Base-by-base conservation (phyloP, 148 eudicot species). In the Linanthus parryae region DNA sequence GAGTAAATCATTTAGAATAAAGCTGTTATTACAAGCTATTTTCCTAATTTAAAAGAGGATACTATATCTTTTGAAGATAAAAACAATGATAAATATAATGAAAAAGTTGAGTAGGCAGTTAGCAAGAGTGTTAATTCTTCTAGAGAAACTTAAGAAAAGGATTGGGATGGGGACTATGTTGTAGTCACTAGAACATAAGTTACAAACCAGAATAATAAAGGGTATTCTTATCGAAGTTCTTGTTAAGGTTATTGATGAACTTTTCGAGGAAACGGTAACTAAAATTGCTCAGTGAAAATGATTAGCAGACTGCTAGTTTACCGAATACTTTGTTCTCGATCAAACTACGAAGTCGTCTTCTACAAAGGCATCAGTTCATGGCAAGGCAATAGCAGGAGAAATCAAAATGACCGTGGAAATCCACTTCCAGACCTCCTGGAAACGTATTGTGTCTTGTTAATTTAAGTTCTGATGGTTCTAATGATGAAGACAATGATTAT, bases 1-100 rank as follows among this genome's bases (percentile, higher is more conserved):
- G 99, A 92, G 73, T 96, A 92, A 72, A 82, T 92, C 63, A 92
- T 87, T 35, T 87, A 92, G 75, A 91, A 80, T 22, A 87, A 82
- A 73, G 67, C 86, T 65, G 73, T 70, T 49, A 82, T 88, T 50
- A 57, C 64, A 21, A 82, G 63, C 67, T 79, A 88, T 35, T 71
- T 65, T 20, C 56, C 75, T 8, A 85, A 77, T 52, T 50, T 61
- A 24, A 75, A 62, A 52, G 89, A 76, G 49, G 89, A 65, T 23
- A 48, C 53, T 44, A 72, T 69, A 52, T 82, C 83, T 14, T 33
- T 70, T 47, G 94, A 84, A 64, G 94, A 87, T 52, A 96, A 87
- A 47, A 48, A 45, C 18, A 56, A 57, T 63, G 88, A 64, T 42
- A 75, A 68, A 65, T 68, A 80, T 51, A 48, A 47, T 42, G 67